Percentiles rank a stretch among this genome's conserved stretches.
These are phyloP conservation scores for Stachybotrys elegans DNA, from an alignment of 2,329 filamentous ascomycete genomes.

Conservation along the genomic window DNA sequence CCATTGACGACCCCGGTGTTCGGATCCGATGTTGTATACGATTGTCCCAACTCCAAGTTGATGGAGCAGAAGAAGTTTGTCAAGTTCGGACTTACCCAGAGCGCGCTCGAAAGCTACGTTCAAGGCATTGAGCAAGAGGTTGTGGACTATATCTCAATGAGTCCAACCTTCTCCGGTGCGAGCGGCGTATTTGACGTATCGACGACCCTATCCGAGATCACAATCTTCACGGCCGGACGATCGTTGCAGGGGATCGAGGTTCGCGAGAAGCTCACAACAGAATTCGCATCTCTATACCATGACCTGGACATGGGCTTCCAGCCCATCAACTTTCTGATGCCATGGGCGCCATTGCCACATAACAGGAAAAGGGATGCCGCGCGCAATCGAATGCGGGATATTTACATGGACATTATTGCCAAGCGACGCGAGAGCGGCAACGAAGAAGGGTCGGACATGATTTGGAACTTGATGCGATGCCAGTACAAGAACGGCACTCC, in stretches of 20 bases:
- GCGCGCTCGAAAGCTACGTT: slow-evolving; percentile 62
- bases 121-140: slow-evolving; percentile 67
- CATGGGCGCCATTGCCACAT: slow-evolving; percentile 71
- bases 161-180: slow-evolving; percentile 51
- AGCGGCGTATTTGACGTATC: slow-evolving; percentile 60
- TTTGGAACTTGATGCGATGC: slow-evolving; percentile 73
- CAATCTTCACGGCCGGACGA: slow-evolving; percentile 74
- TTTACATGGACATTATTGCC: slow-evolving; percentile 69
- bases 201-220: slow-evolving; percentile 68
- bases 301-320: slow-evolving; percentile 72
- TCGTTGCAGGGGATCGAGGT: slow-evolving; percentile 74
- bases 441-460: slow-evolving; percentile 59
- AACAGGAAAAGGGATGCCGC: slow-evolving; percentile 69
- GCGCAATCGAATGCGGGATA: slow-evolving; percentile 62
- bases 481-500: slow-evolving; percentile 67
- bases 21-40: slow-evolving; percentile 75
- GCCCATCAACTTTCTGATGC: slow-evolving; percentile 78
- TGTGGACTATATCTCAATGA: slow-evolving; percentile 54
- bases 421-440: slow-evolving; percentile 48
- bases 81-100: slow-evolving; percentile 64
- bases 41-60: slow-evolving; percentile 77
- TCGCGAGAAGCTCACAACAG: slow-evolving; percentile 63
- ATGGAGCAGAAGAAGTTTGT: slow-evolving; percentile 89
- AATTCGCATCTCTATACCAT: slow-evolving; percentile 72
- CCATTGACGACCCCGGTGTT: slow-evolving; percentile 55